Percentiles rank a stretch among this genome's conserved stretches.
Evolutionary conservation across 805 yeast genomes (phyloP).

Genomic region (Priceomyces fermenticarens): DNA sequence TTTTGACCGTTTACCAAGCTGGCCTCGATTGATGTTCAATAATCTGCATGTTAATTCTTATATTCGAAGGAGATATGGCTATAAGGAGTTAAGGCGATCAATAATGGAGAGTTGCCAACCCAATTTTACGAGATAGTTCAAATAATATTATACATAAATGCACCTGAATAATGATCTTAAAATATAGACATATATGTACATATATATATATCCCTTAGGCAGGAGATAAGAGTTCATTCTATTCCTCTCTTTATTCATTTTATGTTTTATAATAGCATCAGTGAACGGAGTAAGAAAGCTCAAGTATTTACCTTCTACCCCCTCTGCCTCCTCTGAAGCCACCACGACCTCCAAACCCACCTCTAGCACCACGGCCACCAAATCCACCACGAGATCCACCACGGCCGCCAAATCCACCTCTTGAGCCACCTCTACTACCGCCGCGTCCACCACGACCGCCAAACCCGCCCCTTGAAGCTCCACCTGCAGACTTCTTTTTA

Average conservation of each 20-base stretch:
- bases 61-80: constrained; percentile 46
- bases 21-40: constrained; percentile 49
- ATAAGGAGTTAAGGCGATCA: constrained; percentile 48
- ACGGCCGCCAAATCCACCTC: constrained; percentile 18
- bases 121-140: not conserved
- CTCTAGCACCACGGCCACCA: constrained; percentile 38
- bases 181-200: not conserved
- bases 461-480: constrained; percentile 41
- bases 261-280: not conserved
- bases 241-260: not conserved
- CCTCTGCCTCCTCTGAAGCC: constrained; percentile 33
- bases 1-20: constrained; percentile 34
- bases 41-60: constrained; percentile 42
- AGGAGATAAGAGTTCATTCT: not conserved
- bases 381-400: constrained; percentile 46
- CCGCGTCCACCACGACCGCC: constrained; percentile 35
- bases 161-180: not conserved
- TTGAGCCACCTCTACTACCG: constrained; percentile 31
- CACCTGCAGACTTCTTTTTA: constrained; percentile 62
- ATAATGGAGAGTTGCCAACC: constrained; percentile 51
- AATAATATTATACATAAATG: not conserved
- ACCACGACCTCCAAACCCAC: constrained; percentile 33
- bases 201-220: not conserved
- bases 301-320: constrained; percentile 16
- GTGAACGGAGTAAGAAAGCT: not conserved